Conservation (phyloP, 2,329 filamentous ascomycete species). For the Colletotrichum sp. region DNA sequence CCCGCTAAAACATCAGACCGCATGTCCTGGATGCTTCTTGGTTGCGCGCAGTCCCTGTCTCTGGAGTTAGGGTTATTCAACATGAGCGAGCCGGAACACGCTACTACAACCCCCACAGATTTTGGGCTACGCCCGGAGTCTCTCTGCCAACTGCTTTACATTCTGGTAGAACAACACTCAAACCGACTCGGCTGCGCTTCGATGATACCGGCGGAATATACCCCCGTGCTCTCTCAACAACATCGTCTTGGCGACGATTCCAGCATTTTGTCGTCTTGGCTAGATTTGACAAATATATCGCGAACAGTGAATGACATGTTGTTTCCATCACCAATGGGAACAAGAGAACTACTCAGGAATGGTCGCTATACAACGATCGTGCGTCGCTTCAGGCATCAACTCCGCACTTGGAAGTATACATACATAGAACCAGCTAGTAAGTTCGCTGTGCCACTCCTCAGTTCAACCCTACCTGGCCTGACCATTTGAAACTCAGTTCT, state of each 20-base stretch:
- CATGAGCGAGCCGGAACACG: neutral
- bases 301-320: slow-evolving; percentile 59
- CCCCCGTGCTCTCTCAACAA: neutral
- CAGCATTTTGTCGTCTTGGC: slow-evolving; percentile 54
- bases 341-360: slow-evolving; percentile 44
- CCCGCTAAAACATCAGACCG: slow-evolving; percentile 59
- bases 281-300: slow-evolving; percentile 49
- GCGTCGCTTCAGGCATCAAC: slow-evolving; percentile 11
- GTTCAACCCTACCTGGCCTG: neutral
- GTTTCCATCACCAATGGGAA: slow-evolving; percentile 48
- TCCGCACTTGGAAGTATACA: neutral
- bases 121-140: neutral
- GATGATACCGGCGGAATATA: neutral
- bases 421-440: neutral
- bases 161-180: neutral
- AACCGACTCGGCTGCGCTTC: neutral
- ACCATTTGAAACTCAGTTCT: neutral
- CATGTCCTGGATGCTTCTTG: slow-evolving; percentile 66
- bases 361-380: slow-evolving; percentile 43
- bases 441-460: neutral
- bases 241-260: slow-evolving; percentile 24
- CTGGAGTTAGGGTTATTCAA: slow-evolving; percentile 59
- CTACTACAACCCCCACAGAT: neutral
- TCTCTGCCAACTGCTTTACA: neutral
- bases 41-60: slow-evolving; percentile 55